Evolutionary conservation across 768 basidiomycete species (phyloP).

Genomic region (Lactarius psammicola): DNA sequence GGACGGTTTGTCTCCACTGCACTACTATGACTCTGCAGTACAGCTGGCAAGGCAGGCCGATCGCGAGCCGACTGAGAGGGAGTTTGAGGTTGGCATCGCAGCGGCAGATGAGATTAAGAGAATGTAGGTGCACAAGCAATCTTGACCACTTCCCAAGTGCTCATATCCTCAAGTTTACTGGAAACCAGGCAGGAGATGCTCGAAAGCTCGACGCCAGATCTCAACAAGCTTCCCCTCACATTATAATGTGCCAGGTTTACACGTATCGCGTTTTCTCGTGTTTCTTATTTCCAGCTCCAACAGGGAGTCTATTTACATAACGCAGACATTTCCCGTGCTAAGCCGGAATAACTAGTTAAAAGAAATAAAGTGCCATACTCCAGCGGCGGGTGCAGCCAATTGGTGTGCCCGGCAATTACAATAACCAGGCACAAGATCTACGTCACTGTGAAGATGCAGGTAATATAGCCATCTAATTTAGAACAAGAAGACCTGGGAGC

Average conservation of each 20-base stretch:
- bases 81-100: slow-evolving; percentile 61
- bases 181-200: slow-evolving; percentile 67
- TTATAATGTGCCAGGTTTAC: not conserved
- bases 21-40: slow-evolving; percentile 75
- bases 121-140: slow-evolving; percentile 46
- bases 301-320: not conserved
- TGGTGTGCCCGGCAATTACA: not conserved
- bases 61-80: slow-evolving; percentile 61
- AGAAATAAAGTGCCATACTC: not conserved
- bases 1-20: slow-evolving; percentile 63
- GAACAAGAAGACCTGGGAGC: slow-evolving; percentile 44
- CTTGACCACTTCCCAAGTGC: slow-evolving; percentile 11
- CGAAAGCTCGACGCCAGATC: slow-evolving; percentile 50
- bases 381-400: not conserved
- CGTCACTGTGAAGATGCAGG: not conserved
- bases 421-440: slow-evolving; percentile 7
- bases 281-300: not conserved
- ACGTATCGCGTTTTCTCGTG: not conserved
- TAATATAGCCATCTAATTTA: slow-evolving; percentile 28
- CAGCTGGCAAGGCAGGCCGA: slow-evolving; percentile 65
- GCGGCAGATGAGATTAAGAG: slow-evolving; percentile 61
- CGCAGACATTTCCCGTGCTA: not conserved
- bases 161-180: slow-evolving; percentile 44
- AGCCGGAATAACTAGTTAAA: not conserved
- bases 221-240: slow-evolving; percentile 26